Conservation (phyloP, 2,329 filamentous ascomycete species). For the Arthrobotrys sinensis region DNA sequence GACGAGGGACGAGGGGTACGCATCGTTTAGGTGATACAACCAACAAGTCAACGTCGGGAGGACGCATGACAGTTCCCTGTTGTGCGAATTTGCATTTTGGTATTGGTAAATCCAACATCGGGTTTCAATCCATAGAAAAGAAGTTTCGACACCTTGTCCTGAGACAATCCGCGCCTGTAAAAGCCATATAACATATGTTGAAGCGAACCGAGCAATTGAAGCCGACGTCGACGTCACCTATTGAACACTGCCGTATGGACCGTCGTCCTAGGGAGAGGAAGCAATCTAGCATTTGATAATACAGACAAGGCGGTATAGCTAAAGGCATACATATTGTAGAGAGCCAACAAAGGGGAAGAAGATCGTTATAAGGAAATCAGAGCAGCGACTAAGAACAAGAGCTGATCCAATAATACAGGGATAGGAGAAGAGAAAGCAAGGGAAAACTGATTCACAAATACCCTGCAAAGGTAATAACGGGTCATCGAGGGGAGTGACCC, state of each 20-base stretch:
- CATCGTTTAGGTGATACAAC: background rate
- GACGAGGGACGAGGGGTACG: too few relatives aligned
- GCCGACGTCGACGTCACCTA: conserved; percentile 15
- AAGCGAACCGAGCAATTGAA: conserved; percentile 19
- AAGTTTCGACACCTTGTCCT: conserved; percentile 23
- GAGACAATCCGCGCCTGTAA: conserved; percentile 14
- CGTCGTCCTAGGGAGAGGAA: conserved; percentile 19
- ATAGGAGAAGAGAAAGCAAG: conserved; percentile 21
- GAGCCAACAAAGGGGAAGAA: conserved; percentile 11
- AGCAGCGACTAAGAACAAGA: conserved; percentile 35
- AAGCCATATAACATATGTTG: conserved; percentile 6
- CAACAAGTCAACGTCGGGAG: background rate
- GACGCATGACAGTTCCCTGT: background rate
- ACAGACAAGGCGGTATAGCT: conserved; percentile 44
- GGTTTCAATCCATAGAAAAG: background rate
- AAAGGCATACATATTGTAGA: conserved; percentile 38
- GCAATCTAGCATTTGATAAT: conserved; percentile 57
- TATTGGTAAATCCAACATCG: background rate
- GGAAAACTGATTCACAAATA: conserved; percentile 20
- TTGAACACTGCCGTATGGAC: conserved; percentile 22
- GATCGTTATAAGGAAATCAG: conserved; percentile 25
- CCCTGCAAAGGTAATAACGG: conserved; percentile 35
- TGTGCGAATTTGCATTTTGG: background rate
- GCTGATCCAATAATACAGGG: conserved; percentile 44
- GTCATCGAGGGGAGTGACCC: conserved; percentile 11